These are phyloP conservation scores for Comarum palustre DNA, from an alignment of 306 rosid species.

Conservation along the genomic window DNA sequence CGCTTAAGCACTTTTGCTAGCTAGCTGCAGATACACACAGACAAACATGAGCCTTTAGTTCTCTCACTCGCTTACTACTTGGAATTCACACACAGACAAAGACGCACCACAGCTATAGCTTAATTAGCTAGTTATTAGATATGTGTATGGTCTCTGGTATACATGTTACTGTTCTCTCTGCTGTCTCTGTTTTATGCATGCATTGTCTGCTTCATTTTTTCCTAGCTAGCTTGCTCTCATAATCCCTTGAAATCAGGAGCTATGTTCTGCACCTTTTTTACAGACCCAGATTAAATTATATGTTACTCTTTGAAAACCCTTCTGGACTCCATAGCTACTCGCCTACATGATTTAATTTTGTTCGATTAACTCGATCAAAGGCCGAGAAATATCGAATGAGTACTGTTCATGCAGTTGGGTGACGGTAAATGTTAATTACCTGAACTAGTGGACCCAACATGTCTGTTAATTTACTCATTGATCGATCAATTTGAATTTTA, in stretches of 20 bases:
- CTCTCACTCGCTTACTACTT: neutral
- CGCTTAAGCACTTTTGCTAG: neutral
- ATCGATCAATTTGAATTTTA: neutral
- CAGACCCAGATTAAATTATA: neutral
- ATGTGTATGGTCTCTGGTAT: neutral
- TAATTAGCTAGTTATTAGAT: neutral
- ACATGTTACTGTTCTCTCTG: neutral
- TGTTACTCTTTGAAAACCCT: neutral
- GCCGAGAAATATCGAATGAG: neutral
- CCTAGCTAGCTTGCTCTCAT: neutral
- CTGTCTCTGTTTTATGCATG: neutral
- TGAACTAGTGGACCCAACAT: neutral
- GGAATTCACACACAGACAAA: neutral
- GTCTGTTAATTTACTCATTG: neutral
- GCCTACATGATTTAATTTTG: neutral
- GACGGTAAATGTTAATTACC: neutral
- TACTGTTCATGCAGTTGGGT: neutral
- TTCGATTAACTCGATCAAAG: neutral
- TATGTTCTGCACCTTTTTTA: neutral
- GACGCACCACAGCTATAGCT: neutral
- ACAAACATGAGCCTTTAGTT: neutral
- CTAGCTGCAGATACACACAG: neutral
- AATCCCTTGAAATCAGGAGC: conserved; percentile 9
- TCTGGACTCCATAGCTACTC: neutral
- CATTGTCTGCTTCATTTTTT: neutral